Percentiles rank a stretch among this genome's conserved stretches.
Conservation (phyloP, 441 rosid genomes). For the Daphne laureola region DNA sequence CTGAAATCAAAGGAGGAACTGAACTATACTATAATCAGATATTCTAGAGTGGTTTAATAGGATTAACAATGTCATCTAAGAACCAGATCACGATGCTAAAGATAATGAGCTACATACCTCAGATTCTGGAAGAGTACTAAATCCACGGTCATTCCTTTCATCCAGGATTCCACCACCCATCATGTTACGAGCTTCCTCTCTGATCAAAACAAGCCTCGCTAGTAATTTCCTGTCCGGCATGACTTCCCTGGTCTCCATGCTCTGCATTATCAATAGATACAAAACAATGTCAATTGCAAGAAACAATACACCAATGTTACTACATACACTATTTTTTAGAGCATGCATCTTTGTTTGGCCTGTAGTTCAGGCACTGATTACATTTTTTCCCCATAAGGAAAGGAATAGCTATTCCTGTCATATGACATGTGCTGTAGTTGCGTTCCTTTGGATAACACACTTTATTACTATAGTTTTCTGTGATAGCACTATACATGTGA, state of each 20-base stretch:
- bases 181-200: conserved; percentile 96
- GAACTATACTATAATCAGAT: too few species aligned
- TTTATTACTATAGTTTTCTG: too few species aligned
- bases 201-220: conserved; percentile 82
- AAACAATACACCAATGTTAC: too few species aligned
- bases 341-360: too few species aligned
- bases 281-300: background rate
- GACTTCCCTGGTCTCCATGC: conserved; percentile 82
- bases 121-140: conserved; percentile 81
- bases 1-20: too few species aligned
- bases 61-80: conserved; percentile 4
- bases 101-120: conserved; percentile 43
- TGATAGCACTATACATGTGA: too few species aligned
- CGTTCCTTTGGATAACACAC: too few species aligned
- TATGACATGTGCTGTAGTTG: too few species aligned
- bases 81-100: conserved; percentile 2
- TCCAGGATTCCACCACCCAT: conserved; percentile 98
- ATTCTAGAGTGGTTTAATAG: background rate
- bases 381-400: too few species aligned
- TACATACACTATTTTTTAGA: too few species aligned
- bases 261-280: conserved; percentile 28
- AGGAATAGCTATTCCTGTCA: too few species aligned
- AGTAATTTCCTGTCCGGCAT: conserved; percentile 87
- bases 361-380: too few species aligned
- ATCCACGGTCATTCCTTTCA: conserved; percentile 96